A percentile compares a stretch with the other conserved stretches of the same genome.
These are phyloP conservation scores for Stagonosporopsis cucurbitacearum DNA, from an alignment of 2,329 filamentous ascomycete genomes.

Conservation along the genomic window DNA sequence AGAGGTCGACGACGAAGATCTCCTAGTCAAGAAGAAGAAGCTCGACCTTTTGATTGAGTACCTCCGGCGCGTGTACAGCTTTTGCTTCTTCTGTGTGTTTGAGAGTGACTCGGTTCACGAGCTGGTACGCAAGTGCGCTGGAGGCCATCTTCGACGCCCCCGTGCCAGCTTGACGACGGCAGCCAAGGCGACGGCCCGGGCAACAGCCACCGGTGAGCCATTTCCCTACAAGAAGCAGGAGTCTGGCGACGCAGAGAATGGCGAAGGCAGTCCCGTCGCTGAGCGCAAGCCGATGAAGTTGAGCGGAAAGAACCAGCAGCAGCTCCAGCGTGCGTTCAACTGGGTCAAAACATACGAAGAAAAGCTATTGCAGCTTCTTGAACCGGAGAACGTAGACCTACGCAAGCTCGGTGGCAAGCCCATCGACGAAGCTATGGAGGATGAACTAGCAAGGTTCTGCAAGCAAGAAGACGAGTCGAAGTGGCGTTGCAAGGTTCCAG, in stretches of 20 bases:
- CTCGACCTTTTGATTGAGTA: constrained; percentile 96
- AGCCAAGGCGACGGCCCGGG: constrained; percentile 83
- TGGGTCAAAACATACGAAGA: constrained; percentile 99
- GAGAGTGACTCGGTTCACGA: constrained; percentile 98
- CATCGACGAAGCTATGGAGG: constrained; percentile 82
- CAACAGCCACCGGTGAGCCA: constrained; percentile 79
- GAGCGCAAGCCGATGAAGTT: constrained; percentile 72
- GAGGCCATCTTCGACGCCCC: constrained; percentile 93
- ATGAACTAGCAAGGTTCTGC: constrained; percentile 84
- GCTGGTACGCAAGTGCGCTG: constrained; percentile 91
- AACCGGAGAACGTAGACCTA: constrained; percentile 85
- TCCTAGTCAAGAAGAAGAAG: constrained; percentile 93
- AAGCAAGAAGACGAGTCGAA: constrained; percentile 99
- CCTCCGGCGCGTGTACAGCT: constrained; percentile 93
- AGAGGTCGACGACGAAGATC: constrained; percentile 87
- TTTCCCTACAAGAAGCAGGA: constrained; percentile 85
- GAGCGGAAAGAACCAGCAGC: constrained; percentile 81
- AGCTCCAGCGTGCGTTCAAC: constrained; percentile 92
- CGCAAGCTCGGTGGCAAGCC: constrained; percentile 90
- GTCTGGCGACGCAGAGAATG: constrained; percentile 69
- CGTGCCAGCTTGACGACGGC: constrained; percentile 82
- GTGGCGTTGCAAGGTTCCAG: constrained; percentile 93
- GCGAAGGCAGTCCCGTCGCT: constrained; percentile 70
- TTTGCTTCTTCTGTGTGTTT: constrained; percentile 99
- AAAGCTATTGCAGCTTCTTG: constrained; percentile 89